These are phyloP conservation scores for Tetracentron sinense DNA, from an alignment of 164 flowering plant species.

Conservation along the genomic window DNA sequence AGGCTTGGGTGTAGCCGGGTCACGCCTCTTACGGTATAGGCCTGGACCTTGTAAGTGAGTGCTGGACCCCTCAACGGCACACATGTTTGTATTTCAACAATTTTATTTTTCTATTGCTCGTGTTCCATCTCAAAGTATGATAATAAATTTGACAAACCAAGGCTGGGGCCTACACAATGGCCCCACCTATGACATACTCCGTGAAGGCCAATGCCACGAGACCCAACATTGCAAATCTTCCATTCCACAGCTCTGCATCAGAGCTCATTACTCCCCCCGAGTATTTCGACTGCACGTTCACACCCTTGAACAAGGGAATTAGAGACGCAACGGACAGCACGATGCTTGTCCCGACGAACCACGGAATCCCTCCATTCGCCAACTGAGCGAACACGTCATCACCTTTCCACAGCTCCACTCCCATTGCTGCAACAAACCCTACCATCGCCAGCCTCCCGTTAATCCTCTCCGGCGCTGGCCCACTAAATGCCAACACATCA, in stretches of 20 bases:
- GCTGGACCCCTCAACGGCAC: too few species aligned
- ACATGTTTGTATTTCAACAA: too few species aligned
- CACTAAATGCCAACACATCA: slow-evolving; percentile 69
- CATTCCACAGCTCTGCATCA: slow-evolving; percentile 83
- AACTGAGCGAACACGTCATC: slow-evolving; percentile 56
- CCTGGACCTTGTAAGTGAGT: too few species aligned
- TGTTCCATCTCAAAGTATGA: too few species aligned
- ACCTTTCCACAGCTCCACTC: slow-evolving; percentile 57
- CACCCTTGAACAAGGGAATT: slow-evolving; percentile 67
- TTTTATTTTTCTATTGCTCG: too few species aligned
- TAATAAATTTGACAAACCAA: too few species aligned
- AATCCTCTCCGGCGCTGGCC: slow-evolving; percentile 88
- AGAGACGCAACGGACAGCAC: slow-evolving; percentile 65
- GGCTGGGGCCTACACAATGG: slow-evolving; percentile 32
- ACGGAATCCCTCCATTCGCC: slow-evolving; percentile 52
- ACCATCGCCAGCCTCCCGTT: slow-evolving; percentile 90
- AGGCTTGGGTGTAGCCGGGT: too few species aligned
- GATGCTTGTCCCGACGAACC: slow-evolving; percentile 57
- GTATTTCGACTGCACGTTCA: slow-evolving; percentile 49
- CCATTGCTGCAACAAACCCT: slow-evolving; percentile 78
- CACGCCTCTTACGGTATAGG: too few species aligned
- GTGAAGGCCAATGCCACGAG: slow-evolving; percentile 78
- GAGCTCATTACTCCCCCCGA: slow-evolving; percentile 62
- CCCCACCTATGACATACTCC: slow-evolving; percentile 72
- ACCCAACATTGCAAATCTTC: slow-evolving; percentile 87